phyloP scores from a whole-genome alignment of 306 rosid species.

The Gastrolobium bilobum region DNA sequence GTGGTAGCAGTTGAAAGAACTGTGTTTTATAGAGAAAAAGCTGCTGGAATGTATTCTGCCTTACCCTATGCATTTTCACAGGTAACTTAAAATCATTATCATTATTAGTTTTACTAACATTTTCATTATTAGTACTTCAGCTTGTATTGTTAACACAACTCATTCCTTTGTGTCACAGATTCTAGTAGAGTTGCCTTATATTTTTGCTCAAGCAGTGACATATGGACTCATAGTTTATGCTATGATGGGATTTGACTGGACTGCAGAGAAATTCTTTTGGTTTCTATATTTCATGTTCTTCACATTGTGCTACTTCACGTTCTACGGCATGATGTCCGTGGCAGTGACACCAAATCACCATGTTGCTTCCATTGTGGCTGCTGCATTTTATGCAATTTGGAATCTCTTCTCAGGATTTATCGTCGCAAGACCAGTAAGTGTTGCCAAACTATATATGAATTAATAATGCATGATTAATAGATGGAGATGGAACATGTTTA shows the following conservation, averaged over 20 bases:
- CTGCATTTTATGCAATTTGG: conserved; percentile 70
- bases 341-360: conserved; percentile 72
- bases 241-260: conserved; percentile 76
- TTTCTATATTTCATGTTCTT: conserved; percentile 67
- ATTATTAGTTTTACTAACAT: background rate
- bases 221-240: conserved; percentile 67
- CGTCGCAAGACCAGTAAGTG: conserved; percentile 64
- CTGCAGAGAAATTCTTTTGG: conserved; percentile 66
- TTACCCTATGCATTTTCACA: conserved; percentile 74
- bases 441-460: background rate
- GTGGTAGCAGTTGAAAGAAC: conserved; percentile 69
- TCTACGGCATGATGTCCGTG: conserved; percentile 71
- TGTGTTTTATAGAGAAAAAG: conserved; percentile 69
- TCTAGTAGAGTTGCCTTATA: conserved; percentile 67
- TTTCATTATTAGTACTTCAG: background rate
- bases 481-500: too few species aligned
- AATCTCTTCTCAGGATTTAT: conserved; percentile 74
- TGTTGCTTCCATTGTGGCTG: conserved; percentile 61
- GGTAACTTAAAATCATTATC: conserved; percentile 41
- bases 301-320: conserved; percentile 72
- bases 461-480: too few species aligned
- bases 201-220: conserved; percentile 55
- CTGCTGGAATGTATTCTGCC: conserved; percentile 75
- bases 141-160: conserved; percentile 18
- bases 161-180: conserved; percentile 54